Evolutionary conservation across 2,329 filamentous ascomycete genomes (phyloP), one percentile per base, ranked within the genome.

Genomic region (Neofusicoccum sp.): DNA sequence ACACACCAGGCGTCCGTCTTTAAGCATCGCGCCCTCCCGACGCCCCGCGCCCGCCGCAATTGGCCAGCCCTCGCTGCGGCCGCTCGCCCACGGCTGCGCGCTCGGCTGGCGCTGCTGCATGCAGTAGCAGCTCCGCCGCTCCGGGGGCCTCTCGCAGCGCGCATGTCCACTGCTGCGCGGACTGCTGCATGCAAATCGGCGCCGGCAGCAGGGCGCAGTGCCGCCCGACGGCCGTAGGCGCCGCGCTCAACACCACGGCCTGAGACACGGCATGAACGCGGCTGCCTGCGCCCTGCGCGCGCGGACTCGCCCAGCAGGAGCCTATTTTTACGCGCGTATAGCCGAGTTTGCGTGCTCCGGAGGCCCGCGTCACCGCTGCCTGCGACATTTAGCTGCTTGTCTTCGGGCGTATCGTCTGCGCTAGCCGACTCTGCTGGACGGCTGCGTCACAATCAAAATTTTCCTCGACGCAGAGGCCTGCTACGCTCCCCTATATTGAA

Each of bases 391-490:
- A 36, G 2, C 7, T 20, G 14, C 16, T 36, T 14, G 31, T 36
- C 30, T 30, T 26, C 8, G 20, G n/a, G n/a, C 12, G 16, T 40
- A 34, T 26, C 34, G 36, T 30, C 7, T 54, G 4, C 34, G 8
- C 34, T 3, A 8, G 11, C 43, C 9, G 41, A 4, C 9, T 4
- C 2, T 24, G 20, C 20, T 44, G 41, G 3, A 47, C 26, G 49
- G 41, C 36, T 54, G 34, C 20, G 8, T 28, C 34, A 28, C 9
- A n/a, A 40, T 36, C 34, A 40, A 16, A 43, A 16, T 33, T 43
- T 43, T 56, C 30, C n/a, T 45, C 38, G 38, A 28, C 49, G 49
- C 49, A 54, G 16, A 41, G 34, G 36, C 49, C 49, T 14, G n/a
- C 28, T 33, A 16, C n/a, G n/a, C n/a, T 30, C 49, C 26, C 14